Base-by-base conservation (phyloP, 2,329 filamentous ascomycete genomes). In the Corniculantispora saksenae region DNA sequence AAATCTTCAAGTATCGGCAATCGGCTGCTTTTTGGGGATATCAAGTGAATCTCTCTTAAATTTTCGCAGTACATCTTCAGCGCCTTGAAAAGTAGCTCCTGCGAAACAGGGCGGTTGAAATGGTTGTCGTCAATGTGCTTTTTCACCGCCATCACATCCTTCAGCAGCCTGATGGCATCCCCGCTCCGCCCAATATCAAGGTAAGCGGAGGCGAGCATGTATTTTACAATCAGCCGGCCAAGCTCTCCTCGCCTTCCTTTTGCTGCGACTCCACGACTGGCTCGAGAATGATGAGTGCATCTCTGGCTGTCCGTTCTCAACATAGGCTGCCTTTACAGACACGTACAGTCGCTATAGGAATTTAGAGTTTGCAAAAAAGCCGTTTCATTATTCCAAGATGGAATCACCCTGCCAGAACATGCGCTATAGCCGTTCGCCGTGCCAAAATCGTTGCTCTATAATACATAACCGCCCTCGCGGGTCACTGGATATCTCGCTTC, bases 361-460 rank as follows among this genome's bases (percentile, higher is more conserved):
- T n/a, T 17, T 2, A 19, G 47, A 23, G 23, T 23, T 38, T 47
- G 50, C 27, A 47, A 32, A 47, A 32, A 62, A 38, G 27, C n/a
- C 25, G 13, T 47, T 35, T 47, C 25, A 55, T 47, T 55, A 35
- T 55, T 62, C 50, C 60, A 47, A 55, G 27, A 45, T 48, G 50
- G 38, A 47, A 55, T n/a, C 40, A 23, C 50, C 21, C 25, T 45
- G 32, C 48, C 32, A 47, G 35, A 61, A 47, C 59, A 61, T 47
- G 50, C 38, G 50, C 60, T 47, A 47, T 62, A 25, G 60, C 25
- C 60, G 9, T 45, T 51, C 48, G 25, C 35, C 38, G 63, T 61
- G 55, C 47, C 54, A 56, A 51, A 61, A 32, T 23, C 23, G 23
- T 38, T 43, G 21, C 61, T 48, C 35, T 64, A 64, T 35, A 43